A percentile compares a stretch with the other conserved stretches of the same genome.
phyloP scores from a whole-genome alignment of 768 basidiomycete genomes.

The Russula olivacea region DNA sequence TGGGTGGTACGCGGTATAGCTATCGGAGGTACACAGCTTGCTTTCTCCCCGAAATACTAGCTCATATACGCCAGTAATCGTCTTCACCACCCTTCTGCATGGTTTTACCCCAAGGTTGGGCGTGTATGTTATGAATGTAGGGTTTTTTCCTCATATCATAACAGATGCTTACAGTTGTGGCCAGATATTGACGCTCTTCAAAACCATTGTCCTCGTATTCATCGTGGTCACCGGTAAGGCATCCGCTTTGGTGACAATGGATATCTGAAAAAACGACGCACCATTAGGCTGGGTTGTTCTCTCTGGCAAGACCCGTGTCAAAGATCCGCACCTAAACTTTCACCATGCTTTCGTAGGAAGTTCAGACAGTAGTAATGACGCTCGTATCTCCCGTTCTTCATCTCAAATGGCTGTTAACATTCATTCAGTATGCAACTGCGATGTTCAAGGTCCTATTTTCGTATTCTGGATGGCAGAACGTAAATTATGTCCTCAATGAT shows the following conservation, averaged over 20 bases:
- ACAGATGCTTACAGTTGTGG: neutral
- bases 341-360: slow-evolving; percentile 51
- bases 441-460: slow-evolving; percentile 52
- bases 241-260: neutral
- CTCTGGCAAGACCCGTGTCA: slow-evolving; percentile 49
- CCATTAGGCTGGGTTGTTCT: slow-evolving; percentile 52
- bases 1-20: slow-evolving; percentile 58
- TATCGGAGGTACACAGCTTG: slow-evolving; percentile 40
- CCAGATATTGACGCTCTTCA: slow-evolving; percentile 49
- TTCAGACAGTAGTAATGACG: slow-evolving; percentile 46
- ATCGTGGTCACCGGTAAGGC: slow-evolving; percentile 44
- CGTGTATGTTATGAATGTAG: slow-evolving; percentile 49
- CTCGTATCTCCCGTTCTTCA: slow-evolving; percentile 16
- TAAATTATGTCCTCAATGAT: slow-evolving; percentile 56
- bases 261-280: neutral
- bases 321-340: slow-evolving; percentile 54
- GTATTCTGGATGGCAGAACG: slow-evolving; percentile 49
- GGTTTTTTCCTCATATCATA: neutral
- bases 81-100: slow-evolving; percentile 47
- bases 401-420: neutral
- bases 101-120: slow-evolving; percentile 46
- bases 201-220: slow-evolving; percentile 47
- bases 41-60: neutral
- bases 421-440: slow-evolving; percentile 49
- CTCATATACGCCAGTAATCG: slow-evolving; percentile 36